These are phyloP conservation scores for Metarhizium anisopliae DNA, from an alignment of 2,329 filamentous ascomycete genomes.

Conservation along the genomic window DNA sequence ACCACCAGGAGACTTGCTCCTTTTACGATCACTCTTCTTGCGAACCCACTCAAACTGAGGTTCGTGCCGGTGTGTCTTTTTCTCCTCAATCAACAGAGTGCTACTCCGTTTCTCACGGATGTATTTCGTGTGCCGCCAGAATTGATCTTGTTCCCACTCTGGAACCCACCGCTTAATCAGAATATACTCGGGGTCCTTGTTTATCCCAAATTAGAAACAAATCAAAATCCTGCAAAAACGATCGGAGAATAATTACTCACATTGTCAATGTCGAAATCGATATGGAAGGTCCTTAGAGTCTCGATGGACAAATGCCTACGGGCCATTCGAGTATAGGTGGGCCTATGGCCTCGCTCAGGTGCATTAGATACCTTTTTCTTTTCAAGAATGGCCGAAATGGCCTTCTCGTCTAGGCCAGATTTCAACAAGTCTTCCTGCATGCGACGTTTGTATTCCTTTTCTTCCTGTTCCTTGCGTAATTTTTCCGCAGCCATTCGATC, in stretches of 20 bases:
- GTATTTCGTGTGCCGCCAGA: conserved; percentile 62
- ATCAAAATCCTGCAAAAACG: background rate
- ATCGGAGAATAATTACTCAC: conserved; percentile 28
- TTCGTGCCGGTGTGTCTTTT: conserved; percentile 31
- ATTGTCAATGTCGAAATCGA: conserved; percentile 49
- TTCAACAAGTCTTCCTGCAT: conserved; percentile 49
- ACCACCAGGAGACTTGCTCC: conserved; percentile 44
- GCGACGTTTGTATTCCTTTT: conserved; percentile 45
- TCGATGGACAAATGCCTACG: conserved; percentile 53
- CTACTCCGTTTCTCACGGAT: conserved; percentile 48
- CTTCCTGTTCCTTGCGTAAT: conserved; percentile 37
- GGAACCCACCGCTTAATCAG: conserved; percentile 67
- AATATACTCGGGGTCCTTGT: conserved; percentile 57
- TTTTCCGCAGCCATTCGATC: conserved; percentile 38
- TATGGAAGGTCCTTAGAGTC: conserved; percentile 44
- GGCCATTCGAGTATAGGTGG: conserved; percentile 57
- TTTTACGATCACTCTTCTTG: conserved; percentile 43
- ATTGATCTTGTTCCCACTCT: conserved; percentile 59
- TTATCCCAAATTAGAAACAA: background rate
- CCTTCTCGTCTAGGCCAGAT: conserved; percentile 49
- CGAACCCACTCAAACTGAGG: conserved; percentile 47
- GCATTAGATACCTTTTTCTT: conserved; percentile 40
- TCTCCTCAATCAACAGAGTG: conserved; percentile 39
- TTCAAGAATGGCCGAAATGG: conserved; percentile 49
- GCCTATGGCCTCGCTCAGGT: conserved; percentile 21